A percentile compares a stretch with the other conserved stretches of the same genome.
Evolutionary conservation across 129 eudicot genomes (phyloP).

Genomic region (Tanacetum coccineum): DNA sequence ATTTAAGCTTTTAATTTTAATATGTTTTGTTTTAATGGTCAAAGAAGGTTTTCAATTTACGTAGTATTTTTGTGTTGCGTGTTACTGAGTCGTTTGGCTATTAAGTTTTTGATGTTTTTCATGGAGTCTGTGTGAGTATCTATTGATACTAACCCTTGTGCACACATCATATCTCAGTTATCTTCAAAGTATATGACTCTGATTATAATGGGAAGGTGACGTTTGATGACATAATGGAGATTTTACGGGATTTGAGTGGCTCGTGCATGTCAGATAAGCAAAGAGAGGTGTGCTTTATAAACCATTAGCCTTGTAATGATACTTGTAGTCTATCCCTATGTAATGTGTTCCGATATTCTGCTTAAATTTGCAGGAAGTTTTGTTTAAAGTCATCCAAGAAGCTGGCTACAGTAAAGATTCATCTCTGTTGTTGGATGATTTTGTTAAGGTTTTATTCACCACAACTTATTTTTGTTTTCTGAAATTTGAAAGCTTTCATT

Average conservation of each 20-base stretch:
- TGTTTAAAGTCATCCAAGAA: constrained; percentile 67
- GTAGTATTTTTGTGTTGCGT: too few species aligned
- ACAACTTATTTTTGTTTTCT: not conserved
- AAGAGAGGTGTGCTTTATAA: constrained; percentile 54
- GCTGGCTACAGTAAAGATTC: constrained; percentile 82
- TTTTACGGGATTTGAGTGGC: constrained; percentile 79
- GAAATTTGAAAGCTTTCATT: not conserved
- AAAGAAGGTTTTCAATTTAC: too few species aligned
- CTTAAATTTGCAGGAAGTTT: constrained; percentile 77
- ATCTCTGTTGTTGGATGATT: constrained; percentile 58
- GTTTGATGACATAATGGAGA: constrained; percentile 63
- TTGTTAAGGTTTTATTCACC: constrained; percentile 57
- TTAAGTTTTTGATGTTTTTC: too few species aligned
- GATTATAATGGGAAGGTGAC: constrained; percentile 83
- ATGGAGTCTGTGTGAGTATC: not conserved
- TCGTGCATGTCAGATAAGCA: constrained; percentile 79
- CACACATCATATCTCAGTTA: constrained; percentile 42
- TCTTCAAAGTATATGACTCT: constrained; percentile 82
- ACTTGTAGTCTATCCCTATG: too few species aligned
- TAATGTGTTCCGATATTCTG: too few species aligned
- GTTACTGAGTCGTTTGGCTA: too few species aligned
- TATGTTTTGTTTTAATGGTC: too few species aligned
- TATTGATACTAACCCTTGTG: constrained; percentile 10
- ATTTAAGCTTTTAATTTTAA: too few species aligned
- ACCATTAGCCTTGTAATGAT: too few species aligned